Conservation (phyloP, 768 basidiomycete genomes). For the Hericium erinaceus region DNA sequence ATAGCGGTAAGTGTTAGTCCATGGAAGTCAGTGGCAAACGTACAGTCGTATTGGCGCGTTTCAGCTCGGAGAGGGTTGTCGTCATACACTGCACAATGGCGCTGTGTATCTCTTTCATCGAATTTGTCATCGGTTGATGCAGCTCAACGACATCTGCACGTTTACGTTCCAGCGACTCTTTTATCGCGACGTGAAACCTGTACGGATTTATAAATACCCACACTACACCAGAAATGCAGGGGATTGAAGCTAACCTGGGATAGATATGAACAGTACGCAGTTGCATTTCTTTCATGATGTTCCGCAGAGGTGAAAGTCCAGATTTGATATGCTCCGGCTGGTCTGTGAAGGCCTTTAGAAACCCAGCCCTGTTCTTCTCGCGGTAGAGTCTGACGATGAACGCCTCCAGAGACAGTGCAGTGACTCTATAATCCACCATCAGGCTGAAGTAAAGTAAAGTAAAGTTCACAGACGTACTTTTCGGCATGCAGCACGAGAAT, state of each 20-base stretch:
- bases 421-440: constrained; percentile 45
- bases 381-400: constrained; percentile 90
- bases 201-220: too few species aligned
- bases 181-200: constrained; percentile 88
- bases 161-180: constrained; percentile 70
- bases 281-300: constrained; percentile 88
- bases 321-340: constrained; percentile 92
- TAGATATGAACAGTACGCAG: constrained; percentile 85
- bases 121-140: constrained; percentile 72
- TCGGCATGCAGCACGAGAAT: constrained; percentile 89
- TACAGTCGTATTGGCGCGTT: constrained; percentile 73
- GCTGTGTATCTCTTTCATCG: constrained; percentile 88
- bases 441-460: background rate
- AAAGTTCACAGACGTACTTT: constrained; percentile 38
- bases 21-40: constrained; percentile 4
- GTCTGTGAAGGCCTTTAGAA: constrained; percentile 95
- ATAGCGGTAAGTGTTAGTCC: background rate
- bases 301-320: constrained; percentile 85
- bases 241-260: constrained; percentile 52
- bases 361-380: constrained; percentile 82
- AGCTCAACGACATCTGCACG: constrained; percentile 90
- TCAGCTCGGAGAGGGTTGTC: constrained; percentile 79
- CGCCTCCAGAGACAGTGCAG: constrained; percentile 75
- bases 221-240: too few species aligned
- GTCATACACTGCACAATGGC: constrained; percentile 94